Evolutionary conservation across 2,329 filamentous ascomycete genomes (phyloP), one percentile per base, ranked within the genome.

Genomic region (Graphilbum ipis-grandicollis): DNA sequence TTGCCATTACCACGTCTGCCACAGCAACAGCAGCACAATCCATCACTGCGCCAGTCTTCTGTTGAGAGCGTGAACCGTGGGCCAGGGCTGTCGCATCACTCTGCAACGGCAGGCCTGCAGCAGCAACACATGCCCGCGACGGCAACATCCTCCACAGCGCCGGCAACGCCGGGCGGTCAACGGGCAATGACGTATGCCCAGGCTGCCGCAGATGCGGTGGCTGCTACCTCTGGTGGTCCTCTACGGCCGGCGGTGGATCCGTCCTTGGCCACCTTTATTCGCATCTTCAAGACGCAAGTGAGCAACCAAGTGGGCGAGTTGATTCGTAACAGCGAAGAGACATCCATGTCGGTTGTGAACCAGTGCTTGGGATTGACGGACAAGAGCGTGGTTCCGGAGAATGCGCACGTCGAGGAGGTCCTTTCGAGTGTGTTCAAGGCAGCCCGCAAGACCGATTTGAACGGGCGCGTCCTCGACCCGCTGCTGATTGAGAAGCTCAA

Each of bases 341-440:
- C 67, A 19, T 61, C 66, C 41, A 65, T 67, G 57, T 66, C 63
- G 7, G 65, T 65, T 12, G 52, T 69, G 42, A 68, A 67, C 42
- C 63, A 64, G 19, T 63, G 59, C 32, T 50, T 68, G 9, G 63
- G 63, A 0, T 55, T 70, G 33, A 59, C 65, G 41, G 55, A 55
- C 19, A 53, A 56, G 34, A 49, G 44, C 41, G 44, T 47, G 31
- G 55, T 56, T 7, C 60, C 59, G 0, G 18, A n/a, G 12, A 15
- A n/a, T 7, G 33, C 21, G 4, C 21, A 58, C 60, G 37, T 67
- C 48, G 65, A 68, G 42, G 49, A 52, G 22, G 62, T 66, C 28
- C 54, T 68, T 30, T 53, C 62, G 17, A 54, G 57, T 4, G 62
- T 64, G n/a, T 63, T 60, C 41, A 41, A 45, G 31, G 39, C 44